These are phyloP conservation scores for Rubus idaeus DNA, from an alignment of 306 rosid genomes.

Conservation along the genomic window DNA sequence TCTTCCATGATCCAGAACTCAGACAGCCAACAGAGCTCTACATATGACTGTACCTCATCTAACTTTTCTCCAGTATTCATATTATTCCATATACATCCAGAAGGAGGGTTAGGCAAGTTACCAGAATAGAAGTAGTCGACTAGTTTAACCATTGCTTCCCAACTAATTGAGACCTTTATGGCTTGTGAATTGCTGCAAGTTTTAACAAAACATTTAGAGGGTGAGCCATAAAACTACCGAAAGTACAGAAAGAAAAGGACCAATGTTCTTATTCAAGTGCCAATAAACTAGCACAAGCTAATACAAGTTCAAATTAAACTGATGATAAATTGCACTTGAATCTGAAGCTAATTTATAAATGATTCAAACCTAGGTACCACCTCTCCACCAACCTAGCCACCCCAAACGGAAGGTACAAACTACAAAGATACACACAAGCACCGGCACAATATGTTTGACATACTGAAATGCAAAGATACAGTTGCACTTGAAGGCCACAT, in stretches of 20 bases:
- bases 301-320: background rate
- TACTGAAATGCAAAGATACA: background rate
- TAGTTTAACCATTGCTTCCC: conserved; percentile 77
- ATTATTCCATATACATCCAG: conserved; percentile 76
- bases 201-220: background rate
- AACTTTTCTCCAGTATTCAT: conserved; percentile 68
- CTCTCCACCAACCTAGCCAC: background rate
- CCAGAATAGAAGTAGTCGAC: conserved; percentile 68
- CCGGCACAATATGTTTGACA: background rate
- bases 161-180: conserved; percentile 57
- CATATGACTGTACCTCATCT: conserved; percentile 51
- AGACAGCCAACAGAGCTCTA: conserved; percentile 82
- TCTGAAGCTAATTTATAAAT: background rate
- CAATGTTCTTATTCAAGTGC: background rate
- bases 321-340: background rate
- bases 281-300: background rate
- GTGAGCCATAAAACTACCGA: background rate
- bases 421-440: background rate
- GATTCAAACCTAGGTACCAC: background rate
- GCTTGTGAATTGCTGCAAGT: conserved; percentile 60
- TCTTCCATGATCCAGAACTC: conserved; percentile 72
- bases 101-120: conserved; percentile 63
- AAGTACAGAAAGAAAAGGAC: background rate
- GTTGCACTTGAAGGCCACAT: background rate
- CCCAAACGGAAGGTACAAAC: background rate